Conservation (phyloP, 177 flowering plant species). For the Vitis hybrid region DNA sequence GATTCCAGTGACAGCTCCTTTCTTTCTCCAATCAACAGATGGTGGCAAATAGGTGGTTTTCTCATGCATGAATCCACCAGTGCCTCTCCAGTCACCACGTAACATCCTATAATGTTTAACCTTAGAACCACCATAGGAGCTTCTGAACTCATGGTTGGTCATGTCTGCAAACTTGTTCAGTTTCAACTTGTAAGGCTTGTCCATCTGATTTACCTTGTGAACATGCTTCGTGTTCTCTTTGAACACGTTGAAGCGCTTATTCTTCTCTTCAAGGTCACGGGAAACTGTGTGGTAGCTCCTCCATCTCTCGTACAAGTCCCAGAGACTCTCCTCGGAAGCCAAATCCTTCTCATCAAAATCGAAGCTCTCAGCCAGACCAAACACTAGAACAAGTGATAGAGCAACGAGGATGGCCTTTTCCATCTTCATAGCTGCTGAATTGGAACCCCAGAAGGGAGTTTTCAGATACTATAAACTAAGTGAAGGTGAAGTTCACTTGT, state of each 20-base stretch:
- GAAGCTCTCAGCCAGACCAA: constrained; percentile 28
- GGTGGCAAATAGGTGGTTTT: constrained; percentile 28
- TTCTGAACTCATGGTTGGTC: constrained; percentile 50
- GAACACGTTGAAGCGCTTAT: constrained; percentile 49
- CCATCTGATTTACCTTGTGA: constrained; percentile 39
- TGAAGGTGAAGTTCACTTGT: neutral
- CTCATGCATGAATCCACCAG: constrained; percentile 31
- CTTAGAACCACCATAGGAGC: constrained; percentile 32
- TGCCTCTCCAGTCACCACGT: constrained; percentile 14
- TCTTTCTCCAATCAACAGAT: constrained; percentile 47
- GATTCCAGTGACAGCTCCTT: constrained; percentile 46
- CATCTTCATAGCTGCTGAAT: constrained; percentile 14
- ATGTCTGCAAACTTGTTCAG: constrained; percentile 55
- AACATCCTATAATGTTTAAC: constrained; percentile 36
- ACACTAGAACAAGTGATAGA: constrained; percentile 28
- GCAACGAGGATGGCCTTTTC: constrained; percentile 23
- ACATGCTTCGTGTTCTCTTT: constrained; percentile 40
- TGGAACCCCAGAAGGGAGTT: no score
- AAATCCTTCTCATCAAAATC: constrained; percentile 47
- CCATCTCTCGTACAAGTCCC: constrained; percentile 61
- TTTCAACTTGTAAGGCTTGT: constrained; percentile 52
- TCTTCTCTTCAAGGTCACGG: constrained; percentile 34
- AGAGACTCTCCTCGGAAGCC: constrained; percentile 45
- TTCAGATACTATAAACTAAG: no score
- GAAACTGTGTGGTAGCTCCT: constrained; percentile 47